Percentiles rank a stretch among this genome's conserved stretches.
Evolutionary conservation across 1,139 yeast species (phyloP).

Genomic region (Nadsonia starkeyi-henricii): DNA sequence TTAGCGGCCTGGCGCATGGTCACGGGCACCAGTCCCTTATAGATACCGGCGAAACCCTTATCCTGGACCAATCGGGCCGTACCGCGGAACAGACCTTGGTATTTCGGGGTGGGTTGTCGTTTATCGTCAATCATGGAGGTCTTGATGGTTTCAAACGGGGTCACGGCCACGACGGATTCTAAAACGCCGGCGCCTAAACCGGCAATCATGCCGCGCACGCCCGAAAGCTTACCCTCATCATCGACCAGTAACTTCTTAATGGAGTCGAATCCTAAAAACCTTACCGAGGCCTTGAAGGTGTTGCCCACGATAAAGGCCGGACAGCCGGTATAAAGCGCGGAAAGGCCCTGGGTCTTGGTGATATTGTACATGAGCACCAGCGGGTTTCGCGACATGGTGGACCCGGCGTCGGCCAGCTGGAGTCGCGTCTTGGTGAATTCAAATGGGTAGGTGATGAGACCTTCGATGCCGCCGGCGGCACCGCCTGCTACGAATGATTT

Average conservation of each 20-base stretch:
- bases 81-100: constrained; percentile 52
- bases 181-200: constrained; percentile 93
- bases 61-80: constrained; percentile 53
- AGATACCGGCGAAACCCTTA: constrained; percentile 69
- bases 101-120: constrained; percentile 60
- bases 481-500: constrained; percentile 89
- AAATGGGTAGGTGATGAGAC: constrained; percentile 82
- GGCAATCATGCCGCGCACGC: constrained; percentile 83
- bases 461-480: constrained; percentile 88
- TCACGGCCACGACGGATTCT: constrained; percentile 85
- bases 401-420: constrained; percentile 62
- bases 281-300: constrained; percentile 86
- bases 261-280: constrained; percentile 85
- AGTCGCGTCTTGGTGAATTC: constrained; percentile 93
- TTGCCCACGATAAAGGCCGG: constrained; percentile 95
- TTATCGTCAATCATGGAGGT: constrained; percentile 92
- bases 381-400: constrained; percentile 66
- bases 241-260: constrained; percentile 69
- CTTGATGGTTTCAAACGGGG: constrained; percentile 94
- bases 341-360: constrained; percentile 65
- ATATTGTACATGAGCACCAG: constrained; percentile 60
- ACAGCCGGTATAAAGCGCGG: constrained; percentile 85
- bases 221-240: constrained; percentile 73
- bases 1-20: constrained; percentile 92
- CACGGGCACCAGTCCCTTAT: constrained; percentile 84